These are phyloP conservation scores for Nakazawaea pomicola DNA, from an alignment of 805 yeast genomes.

Conservation along the genomic window DNA sequence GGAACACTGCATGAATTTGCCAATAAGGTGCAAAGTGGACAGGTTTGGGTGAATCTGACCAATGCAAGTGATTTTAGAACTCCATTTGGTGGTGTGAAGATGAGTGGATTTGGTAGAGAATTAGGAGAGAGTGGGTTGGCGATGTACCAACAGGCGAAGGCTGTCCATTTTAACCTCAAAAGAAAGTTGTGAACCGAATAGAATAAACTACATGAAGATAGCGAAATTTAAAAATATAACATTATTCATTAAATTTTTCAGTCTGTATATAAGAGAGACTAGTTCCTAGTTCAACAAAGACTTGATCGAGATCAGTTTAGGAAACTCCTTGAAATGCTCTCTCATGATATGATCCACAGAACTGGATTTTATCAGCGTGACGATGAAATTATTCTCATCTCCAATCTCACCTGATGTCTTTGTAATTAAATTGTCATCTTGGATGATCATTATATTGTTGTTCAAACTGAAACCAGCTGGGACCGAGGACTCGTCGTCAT, in stretches of 20 bases:
- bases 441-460: constrained; percentile 11
- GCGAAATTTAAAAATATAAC: neutral
- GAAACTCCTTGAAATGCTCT: constrained; percentile 2
- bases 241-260: neutral
- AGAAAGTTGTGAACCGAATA: constrained; percentile 16
- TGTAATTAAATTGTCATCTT: constrained; percentile 11
- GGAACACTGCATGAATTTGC: constrained; percentile 61
- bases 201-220: too few species aligned
- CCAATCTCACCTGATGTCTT: constrained; percentile 4
- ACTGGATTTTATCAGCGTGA: constrained; percentile 8
- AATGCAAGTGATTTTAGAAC: constrained; percentile 51
- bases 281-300: constrained; percentile 9
- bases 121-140: constrained; percentile 47
- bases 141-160: constrained; percentile 62
- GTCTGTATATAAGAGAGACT: neutral
- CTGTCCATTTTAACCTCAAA: constrained; percentile 65
- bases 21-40: constrained; percentile 60
- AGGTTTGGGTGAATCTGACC: constrained; percentile 56
- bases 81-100: constrained; percentile 69
- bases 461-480: constrained; percentile 4
- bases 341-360: constrained; percentile 6
- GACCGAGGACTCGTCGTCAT: constrained; percentile 4
- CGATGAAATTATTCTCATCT: constrained; percentile 6
- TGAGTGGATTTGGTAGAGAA: constrained; percentile 57
- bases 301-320: constrained; percentile 9